Evolutionary conservation across 2,329 filamentous ascomycete species (phyloP).

Genomic region (Phyllosticta capitalensis): DNA sequence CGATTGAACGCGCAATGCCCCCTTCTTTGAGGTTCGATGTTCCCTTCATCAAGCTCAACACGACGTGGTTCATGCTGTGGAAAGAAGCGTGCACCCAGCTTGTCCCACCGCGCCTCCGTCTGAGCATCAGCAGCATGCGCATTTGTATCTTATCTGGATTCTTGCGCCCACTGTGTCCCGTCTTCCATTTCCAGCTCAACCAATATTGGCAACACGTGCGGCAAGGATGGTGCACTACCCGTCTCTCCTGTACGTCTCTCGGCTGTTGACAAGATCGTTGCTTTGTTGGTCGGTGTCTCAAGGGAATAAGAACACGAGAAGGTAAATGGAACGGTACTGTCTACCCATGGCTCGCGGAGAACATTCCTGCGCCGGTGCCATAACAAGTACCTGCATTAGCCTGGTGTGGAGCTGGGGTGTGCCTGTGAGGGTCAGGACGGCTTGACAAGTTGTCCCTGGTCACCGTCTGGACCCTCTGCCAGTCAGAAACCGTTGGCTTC

Average conservation of each 20-base stretch:
- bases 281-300: neutral
- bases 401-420: neutral
- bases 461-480: neutral
- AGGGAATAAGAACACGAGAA: neutral
- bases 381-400: neutral
- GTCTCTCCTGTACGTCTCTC: neutral
- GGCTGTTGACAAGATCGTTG: neutral
- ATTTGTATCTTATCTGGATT: neutral
- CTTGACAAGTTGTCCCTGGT: neutral
- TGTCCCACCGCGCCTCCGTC: too few species aligned
- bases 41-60: neutral
- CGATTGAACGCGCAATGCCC: neutral
- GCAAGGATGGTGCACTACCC: neutral
- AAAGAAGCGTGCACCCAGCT: neutral
- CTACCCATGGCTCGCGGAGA: neutral
- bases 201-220: neutral
- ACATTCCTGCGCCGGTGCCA: neutral
- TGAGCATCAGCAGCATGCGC: too few species aligned
- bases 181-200: neutral
- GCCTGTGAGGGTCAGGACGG: neutral
- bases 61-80: neutral
- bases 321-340: neutral
- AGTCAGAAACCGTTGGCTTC: neutral
- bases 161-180: neutral
- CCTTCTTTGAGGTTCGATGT: neutral